Base-by-base conservation (phyloP, 2,329 filamentous ascomycete species). In the Gliomastix tumulicola region DNA sequence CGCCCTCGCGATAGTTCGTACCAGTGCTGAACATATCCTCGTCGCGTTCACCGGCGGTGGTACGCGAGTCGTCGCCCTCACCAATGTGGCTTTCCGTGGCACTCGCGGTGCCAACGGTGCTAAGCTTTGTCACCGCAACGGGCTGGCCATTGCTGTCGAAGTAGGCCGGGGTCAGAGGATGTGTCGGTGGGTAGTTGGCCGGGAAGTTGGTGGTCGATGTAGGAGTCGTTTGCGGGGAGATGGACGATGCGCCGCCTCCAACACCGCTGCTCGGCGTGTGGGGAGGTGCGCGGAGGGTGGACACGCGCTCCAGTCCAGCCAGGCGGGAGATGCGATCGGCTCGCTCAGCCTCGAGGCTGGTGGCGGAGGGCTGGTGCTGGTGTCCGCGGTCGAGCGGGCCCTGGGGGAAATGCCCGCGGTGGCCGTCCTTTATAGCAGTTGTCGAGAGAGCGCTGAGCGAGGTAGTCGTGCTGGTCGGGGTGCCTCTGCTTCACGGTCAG, bases 261-360 rank as follows among this genome's bases (percentile, higher is more conserved):
- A 38, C 38, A 17, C 34, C 21, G 50, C 37, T 59, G 43, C 43
- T 54, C 45, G 49, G 41, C 38, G 48, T 43, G 50, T 54, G 53
- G 41, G 62, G 51, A 9, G 64, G 59, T 21, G 76, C 68, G 43
- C 85, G 81, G 30, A 83, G 72, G n/a, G 87, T 85, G 13, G 84
- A 82, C 39, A 96, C 82, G 39, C 86, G 80, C 58, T 94, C 88
- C 25, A 96, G 76, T n/a, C 90, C 90, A 11, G 89, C 86, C 17
- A 96, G 79, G 35, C 90, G 88, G 30, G 88, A 95, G 60, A 97
- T 96, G 52, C 90, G 88, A 62, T 96, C 89, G 44, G 88, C 88
- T 48, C 89, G 87, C 60, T 95, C 89, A 44, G 88, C 88, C 51
- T 95, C 89, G 42, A 92, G 79, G 50, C 83, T 90, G 46, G 76